Evolutionary conservation across 139 green algal species (phyloP), one percentile per base, ranked within the genome.

Genomic region (Zygnema circumcarinatum): DNA sequence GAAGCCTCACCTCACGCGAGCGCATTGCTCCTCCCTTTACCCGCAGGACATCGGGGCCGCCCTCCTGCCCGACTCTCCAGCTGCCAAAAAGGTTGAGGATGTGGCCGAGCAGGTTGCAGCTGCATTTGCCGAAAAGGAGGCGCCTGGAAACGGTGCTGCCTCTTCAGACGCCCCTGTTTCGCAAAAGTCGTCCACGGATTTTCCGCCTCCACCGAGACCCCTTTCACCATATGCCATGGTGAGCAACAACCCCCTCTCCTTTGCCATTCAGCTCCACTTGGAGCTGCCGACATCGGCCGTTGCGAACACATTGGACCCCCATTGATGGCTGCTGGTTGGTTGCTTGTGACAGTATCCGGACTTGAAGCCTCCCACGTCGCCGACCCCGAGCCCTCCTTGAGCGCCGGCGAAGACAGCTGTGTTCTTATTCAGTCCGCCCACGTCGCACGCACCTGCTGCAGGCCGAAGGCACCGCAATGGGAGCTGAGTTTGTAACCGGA

Each of bases 291-390:
- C 29, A 72, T 29, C 56, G 29, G 56, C 29, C 29, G 56, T 72
- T 29, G 29, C 56, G n/a, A n/a, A n/a, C n/a, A n/a, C 29, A 33
- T 21, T 16, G 16, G 11, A 68, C 32, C 21, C 72, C 38, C 72
- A 36, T 20, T 33, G 41, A 35, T 35, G 31, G 75, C 75, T 83
- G 75, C 75, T 83, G 33, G 39, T n/a, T n/a, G n/a, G 29, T 72
- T 87, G 81, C 11, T 39, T 3, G 31, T 21, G 20, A 87, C 81
- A 87, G 81, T 88, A 87, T 52, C 81, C 81, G 2, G 81, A 88
- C 31, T 54, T 87, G 69, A 87, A 87, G 81, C 81, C 81, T 87
- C 81, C 69, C 1, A 88, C 81, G 1, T 87, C 81, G 1, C 81
- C 69, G 1, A 67, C 11, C 31, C 78, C 78, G 1, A 41, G 38